Conservation (phyloP, 148 eudicot genomes). For the Fagopyrum tataricum region DNA sequence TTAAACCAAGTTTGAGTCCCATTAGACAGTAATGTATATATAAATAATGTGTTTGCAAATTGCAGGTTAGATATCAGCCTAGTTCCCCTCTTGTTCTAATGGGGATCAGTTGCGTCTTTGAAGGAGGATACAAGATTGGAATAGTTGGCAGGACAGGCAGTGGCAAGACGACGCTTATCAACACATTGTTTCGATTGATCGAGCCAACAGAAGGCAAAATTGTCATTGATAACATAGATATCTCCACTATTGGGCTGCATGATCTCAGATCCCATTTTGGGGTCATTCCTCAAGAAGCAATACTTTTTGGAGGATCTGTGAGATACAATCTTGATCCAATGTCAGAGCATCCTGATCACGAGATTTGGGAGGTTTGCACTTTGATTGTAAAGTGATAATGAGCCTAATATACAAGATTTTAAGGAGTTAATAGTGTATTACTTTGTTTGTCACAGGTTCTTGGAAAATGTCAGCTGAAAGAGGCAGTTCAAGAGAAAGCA, state of each 20-base stretch:
- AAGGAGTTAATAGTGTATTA: too few relatives aligned
- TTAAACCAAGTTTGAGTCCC: too few relatives aligned
- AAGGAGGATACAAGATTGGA: conserved; percentile 35
- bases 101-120: conserved; percentile 33
- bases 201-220: conserved; percentile 20
- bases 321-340: conserved; percentile 37
- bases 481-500: conserved; percentile 31
- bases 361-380: conserved; percentile 42
- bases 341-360: conserved; percentile 29
- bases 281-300: conserved; percentile 12
- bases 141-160: conserved; percentile 35
- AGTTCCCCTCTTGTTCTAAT: conserved; percentile 29
- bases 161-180: conserved; percentile 32
- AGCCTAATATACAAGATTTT: too few relatives aligned
- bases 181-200: conserved; percentile 17
- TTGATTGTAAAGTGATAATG: background rate
- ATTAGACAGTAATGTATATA: background rate
- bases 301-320: conserved; percentile 24
- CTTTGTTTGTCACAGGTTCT: conserved; percentile 20
- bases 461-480: conserved; percentile 33
- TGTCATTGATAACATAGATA: conserved; percentile 14
- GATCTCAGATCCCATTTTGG: conserved; percentile 13
- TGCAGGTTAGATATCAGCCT: conserved; percentile 28
- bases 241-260: conserved; percentile 16
- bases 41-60: background rate